Base-by-base conservation (phyloP, 106 monocot genomes). In the Narthecium ossifragum region DNA sequence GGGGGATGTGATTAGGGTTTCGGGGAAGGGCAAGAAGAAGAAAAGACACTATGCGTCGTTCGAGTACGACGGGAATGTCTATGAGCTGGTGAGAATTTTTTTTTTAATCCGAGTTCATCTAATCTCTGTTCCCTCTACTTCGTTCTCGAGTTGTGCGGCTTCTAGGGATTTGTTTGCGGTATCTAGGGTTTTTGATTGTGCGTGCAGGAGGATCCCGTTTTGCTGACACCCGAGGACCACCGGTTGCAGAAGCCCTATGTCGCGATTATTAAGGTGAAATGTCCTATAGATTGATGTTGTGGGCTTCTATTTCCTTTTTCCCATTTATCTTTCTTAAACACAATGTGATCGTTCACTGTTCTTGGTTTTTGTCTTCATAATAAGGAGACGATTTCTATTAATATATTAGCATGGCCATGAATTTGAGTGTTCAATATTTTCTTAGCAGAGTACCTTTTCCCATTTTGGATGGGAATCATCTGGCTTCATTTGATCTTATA, bases 141-240 rank as follows among this genome's bases (percentile, higher is more conserved):
- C 18, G 43, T 43, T 43, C 18, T 43, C 12, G 5, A 13, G 14
- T 43, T 43, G 39, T 11, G 15, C 15, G 39, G 9, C 0, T 43
- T 43, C 18, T 43, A 17, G 43, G 6, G 11, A 10, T 43, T 13
- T 43, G 11, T 10, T 43, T 43, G 1, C n/a, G n/a, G n/a, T n/a
- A n/a, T n/a, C n/a, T n/a, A n/a, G n/a, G 5, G 4, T 43, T 7
- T 70, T 5, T 48, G 23, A 25, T 43, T 7, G 48, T 23, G 24
- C 5, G n/a, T 59, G 51, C 70, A 94, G 90, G 90, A 90, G 60
- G 96, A 96, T 79, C 71, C 90, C 0, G 96, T 96, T 17, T 67
- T 96, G 34, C 56, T 96, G 53, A 71, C 90, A 11, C 90, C 90
- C 2, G 96, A 84, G 38, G 66, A 72, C 14, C 67, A 72, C 14